Evolutionary conservation across 139 green algal genomes (phyloP).

Genomic region (Asterochloris erici): DNA sequence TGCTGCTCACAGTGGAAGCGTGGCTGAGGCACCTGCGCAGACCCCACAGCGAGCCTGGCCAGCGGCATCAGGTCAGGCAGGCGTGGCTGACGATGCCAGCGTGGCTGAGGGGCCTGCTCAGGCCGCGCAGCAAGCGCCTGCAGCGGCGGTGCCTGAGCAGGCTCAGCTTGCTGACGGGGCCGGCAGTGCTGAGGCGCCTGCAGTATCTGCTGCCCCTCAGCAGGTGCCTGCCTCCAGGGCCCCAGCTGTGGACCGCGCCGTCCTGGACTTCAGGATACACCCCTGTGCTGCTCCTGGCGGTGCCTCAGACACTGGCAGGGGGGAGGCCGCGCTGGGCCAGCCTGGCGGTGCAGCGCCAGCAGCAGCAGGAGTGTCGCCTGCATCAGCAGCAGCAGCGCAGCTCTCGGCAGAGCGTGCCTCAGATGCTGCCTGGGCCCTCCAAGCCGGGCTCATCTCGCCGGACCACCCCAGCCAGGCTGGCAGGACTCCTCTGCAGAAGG

Average conservation of each 20-base stretch:
- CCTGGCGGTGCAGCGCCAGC: neutral
- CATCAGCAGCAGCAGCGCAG: neutral
- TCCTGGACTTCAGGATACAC: slow-evolving; percentile 16
- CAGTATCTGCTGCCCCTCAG: neutral
- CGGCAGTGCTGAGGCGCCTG: neutral
- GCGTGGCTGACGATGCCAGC: no score
- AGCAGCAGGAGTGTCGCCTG: neutral
- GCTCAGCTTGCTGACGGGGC: neutral
- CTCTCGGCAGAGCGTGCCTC: no score
- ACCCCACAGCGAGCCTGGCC: no score
- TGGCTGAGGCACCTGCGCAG: no score
- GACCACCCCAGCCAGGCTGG: no score
- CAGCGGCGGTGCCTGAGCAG: neutral
- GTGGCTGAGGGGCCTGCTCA: no score
- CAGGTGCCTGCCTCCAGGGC: neutral
- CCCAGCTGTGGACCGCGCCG: neutral
- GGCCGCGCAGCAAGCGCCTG: no score
- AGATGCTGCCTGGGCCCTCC: no score
- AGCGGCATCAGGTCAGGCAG: no score
- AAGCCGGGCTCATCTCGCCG: no score
- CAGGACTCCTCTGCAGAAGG: no score
- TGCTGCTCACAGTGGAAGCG: no score
- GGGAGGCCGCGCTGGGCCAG: neutral
- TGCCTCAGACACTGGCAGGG: neutral
- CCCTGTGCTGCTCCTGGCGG: neutral